phyloP scores from a whole-genome alignment of 1,284 basidiomycete genomes.

The Malassezia sympodialis region DNA sequence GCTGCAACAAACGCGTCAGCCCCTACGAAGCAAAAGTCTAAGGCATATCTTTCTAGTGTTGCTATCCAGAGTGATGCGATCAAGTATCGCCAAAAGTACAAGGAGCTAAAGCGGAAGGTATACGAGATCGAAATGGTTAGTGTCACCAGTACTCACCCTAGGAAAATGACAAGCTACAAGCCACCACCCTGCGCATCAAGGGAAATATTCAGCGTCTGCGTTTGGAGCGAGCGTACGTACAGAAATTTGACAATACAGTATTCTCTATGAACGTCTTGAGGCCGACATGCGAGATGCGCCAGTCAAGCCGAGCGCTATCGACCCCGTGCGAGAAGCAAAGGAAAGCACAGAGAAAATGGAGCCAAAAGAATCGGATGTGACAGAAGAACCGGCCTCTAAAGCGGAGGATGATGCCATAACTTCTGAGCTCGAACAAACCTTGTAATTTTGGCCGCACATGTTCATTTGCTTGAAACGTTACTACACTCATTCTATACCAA shows the following conservation, averaged over 20 bases:
- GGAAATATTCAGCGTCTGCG: slow-evolving; percentile 77
- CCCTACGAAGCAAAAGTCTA: slow-evolving; percentile 33
- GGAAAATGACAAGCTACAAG: slow-evolving; percentile 78
- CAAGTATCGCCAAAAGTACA: slow-evolving; percentile 81
- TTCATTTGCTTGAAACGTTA: background rate
- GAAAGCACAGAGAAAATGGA: background rate
- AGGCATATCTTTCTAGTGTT: slow-evolving; percentile 41
- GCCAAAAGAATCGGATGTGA: background rate
- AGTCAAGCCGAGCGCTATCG: background rate
- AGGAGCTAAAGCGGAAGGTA: slow-evolving; percentile 76
- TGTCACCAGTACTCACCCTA: slow-evolving; percentile 46
- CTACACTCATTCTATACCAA: background rate
- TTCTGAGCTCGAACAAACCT: background rate
- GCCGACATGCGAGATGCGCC: slow-evolving; percentile 18
- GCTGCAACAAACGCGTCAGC: background rate
- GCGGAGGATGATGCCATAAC: background rate
- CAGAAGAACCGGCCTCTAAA: background rate
- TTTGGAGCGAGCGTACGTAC: slow-evolving; percentile 72
- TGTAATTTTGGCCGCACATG: background rate
- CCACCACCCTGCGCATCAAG: slow-evolving; percentile 69
- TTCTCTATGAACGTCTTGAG: slow-evolving; percentile 38
- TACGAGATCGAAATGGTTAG: slow-evolving; percentile 71
- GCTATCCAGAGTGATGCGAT: slow-evolving; percentile 58
- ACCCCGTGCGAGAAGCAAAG: background rate
- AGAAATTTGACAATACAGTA: slow-evolving; percentile 4